phyloP scores from a whole-genome alignment of 2,329 filamentous ascomycete genomes.

The Ophiosphaerella herpotricha region DNA sequence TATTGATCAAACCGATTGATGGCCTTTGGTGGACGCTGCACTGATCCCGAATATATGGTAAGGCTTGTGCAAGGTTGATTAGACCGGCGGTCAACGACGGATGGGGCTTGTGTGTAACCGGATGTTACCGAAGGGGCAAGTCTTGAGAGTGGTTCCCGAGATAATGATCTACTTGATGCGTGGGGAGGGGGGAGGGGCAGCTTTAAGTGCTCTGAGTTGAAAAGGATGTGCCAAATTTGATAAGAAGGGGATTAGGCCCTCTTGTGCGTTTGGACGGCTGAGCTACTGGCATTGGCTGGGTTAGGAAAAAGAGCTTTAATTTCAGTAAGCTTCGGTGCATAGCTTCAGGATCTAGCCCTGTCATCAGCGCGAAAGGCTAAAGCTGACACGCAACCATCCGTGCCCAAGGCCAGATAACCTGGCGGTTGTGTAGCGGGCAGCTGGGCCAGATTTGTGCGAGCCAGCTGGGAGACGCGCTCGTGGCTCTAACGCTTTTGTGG shows the following conservation, averaged over 20 bases:
- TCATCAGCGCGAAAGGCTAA: constrained; percentile 27
- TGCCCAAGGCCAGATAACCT: constrained; percentile 20
- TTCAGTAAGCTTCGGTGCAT: constrained; percentile 24
- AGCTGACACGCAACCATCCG: constrained; percentile 37
- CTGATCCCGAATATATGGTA: constrained; percentile 19
- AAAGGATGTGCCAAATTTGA: not conserved
- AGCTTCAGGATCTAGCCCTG: constrained; percentile 31
- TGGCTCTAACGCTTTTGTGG: constrained; percentile 22
- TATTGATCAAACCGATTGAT: constrained; percentile 14
- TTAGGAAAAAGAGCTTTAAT: constrained; percentile 20
- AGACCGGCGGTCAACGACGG: constrained; percentile 9
- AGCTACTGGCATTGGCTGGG: constrained; percentile 20
- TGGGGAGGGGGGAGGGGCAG: no score
- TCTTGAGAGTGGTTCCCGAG: not conserved
- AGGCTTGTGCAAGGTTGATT: constrained; percentile 19
- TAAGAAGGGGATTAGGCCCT: constrained; percentile 19
- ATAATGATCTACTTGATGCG: constrained; percentile 1
- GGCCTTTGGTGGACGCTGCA: constrained; percentile 10
- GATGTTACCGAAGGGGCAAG: not conserved
- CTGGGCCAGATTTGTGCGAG: constrained; percentile 20
- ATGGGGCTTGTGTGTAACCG: constrained; percentile 5
- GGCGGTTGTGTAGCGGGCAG: constrained; percentile 22
- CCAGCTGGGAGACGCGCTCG: constrained; percentile 15
- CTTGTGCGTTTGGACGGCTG: constrained; percentile 29
- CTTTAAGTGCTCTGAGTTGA: not conserved